phyloP scores from a whole-genome alignment of 352 stramenopile species.

The Pythium aristosporum region DNA sequence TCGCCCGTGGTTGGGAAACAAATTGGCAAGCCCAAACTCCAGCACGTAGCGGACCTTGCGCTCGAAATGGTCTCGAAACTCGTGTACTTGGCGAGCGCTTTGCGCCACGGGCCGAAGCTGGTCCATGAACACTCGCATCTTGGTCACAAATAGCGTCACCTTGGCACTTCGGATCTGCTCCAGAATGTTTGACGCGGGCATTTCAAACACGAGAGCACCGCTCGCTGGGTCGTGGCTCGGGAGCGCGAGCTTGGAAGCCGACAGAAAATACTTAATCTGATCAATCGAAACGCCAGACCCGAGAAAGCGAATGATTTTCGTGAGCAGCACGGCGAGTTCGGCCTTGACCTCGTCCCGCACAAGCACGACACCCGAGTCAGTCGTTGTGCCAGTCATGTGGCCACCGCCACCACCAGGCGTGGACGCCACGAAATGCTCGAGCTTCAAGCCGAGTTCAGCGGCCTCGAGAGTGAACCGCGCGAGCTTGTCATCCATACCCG shows the following conservation, averaged over 20 bases:
- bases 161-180: conserved; percentile 50
- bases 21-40: conserved; percentile 56
- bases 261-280: conserved; percentile 63
- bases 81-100: conserved; percentile 37
- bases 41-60: conserved; percentile 49
- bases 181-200: conserved; percentile 43
- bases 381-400: not conserved
- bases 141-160: conserved; percentile 38
- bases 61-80: conserved; percentile 50
- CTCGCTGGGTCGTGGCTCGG: conserved; percentile 9
- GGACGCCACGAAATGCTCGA: conserved; percentile 41
- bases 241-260: conserved; percentile 18
- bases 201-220: conserved; percentile 43
- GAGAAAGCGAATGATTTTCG: conserved; percentile 60
- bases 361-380: conserved; percentile 13
- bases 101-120: conserved; percentile 44
- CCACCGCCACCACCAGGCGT: conserved; percentile 7
- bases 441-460: conserved; percentile 49
- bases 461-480: conserved; percentile 42
- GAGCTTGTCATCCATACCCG: conserved; percentile 64
- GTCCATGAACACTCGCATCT: conserved; percentile 45
- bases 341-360: conserved; percentile 29
- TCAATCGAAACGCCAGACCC: conserved; percentile 56
- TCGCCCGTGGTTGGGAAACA: conserved; percentile 52
- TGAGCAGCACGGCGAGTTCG: conserved; percentile 45